Evolutionary conservation across 2,329 filamentous ascomycete species (phyloP), one percentile per base, ranked within the genome.

Genomic region (Trichoderma polysporum): DNA sequence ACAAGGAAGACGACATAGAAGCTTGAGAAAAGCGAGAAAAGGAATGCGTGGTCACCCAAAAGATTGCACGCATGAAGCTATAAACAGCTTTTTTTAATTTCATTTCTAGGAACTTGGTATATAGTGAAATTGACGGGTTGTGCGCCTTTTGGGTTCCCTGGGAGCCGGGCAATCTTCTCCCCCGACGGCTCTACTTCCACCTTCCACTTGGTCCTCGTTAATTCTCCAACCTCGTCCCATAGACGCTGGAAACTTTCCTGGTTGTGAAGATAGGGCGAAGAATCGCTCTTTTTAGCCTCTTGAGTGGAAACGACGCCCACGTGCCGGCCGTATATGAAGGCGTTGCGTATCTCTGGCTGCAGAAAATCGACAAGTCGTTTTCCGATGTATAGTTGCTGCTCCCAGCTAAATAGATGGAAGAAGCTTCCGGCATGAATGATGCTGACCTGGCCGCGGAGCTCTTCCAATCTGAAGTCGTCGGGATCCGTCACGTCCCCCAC

Each of bases 261-360:
- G 68, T 84, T 79, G 71, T 87, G 85, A 1, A 85, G 74, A 69
- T 81, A 86, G 8, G 77, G 75, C 19, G 75, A 76, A 67, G 70
- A 70, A 31, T 68, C 66, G 58, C 68, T 68, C 19, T 68, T 69
- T 6, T 70, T 65, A 6, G 69, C 60, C 15, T 70, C 68, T 59
- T 75, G 68, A 37, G 75, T 68, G 66, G 73, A 66, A 66, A 72
- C 64, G 15, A 76, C 79, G 45, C 84, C 83, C 33, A 85, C 78
- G 35, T 87, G 84, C 13, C 82, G 79, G 35, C 85, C 85, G 61
- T 85, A 81, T 33, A 88, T 81, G 71, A 85, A 74, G 13, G 75
- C 80, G 54, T 83, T 79, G 35, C 71, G 77, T 10, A 80, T 81
- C 1, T 80, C 80, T 0, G 79, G 76, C 70, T 80, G 78, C 19